Conservation (phyloP, 495 filamentous ascomycete genomes). For the Aspergillus saccharolyticus region DNA sequence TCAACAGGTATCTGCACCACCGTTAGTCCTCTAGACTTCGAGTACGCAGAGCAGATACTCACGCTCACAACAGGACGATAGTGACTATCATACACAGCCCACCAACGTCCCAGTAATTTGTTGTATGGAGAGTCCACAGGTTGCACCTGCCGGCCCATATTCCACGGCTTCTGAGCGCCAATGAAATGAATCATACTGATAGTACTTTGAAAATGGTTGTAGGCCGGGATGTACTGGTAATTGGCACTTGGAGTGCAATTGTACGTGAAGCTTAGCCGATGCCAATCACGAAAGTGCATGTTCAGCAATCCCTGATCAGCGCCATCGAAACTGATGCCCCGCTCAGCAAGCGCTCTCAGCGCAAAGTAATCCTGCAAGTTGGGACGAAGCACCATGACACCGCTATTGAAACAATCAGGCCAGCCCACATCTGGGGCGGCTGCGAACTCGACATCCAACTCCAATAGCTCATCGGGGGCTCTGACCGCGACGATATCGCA, state of each 20-base stretch:
- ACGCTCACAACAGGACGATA: slow-evolving; percentile 46
- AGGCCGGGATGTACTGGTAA: slow-evolving; percentile 94
- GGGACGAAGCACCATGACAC: slow-evolving; percentile 85
- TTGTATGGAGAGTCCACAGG: slow-evolving; percentile 63
- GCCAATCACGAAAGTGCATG: slow-evolving; percentile 83
- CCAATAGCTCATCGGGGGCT: slow-evolving; percentile 89
- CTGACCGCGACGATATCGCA: slow-evolving; percentile 81
- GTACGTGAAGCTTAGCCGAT: slow-evolving; percentile 89
- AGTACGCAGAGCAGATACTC: slow-evolving; percentile 6
- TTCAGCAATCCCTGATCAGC: slow-evolving; percentile 96
- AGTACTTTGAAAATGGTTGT: slow-evolving; percentile 81
- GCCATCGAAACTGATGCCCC: slow-evolving; percentile 91
- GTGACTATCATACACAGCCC: slow-evolving; percentile 86
- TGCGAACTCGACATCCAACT: slow-evolving; percentile 69
- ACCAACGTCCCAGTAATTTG: slow-evolving; percentile 80
- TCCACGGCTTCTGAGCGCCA: slow-evolving; percentile 87
- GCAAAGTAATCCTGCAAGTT: slow-evolving; percentile 85
- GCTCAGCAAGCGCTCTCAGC: slow-evolving; percentile 72
- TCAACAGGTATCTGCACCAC: neutral
- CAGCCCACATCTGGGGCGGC: slow-evolving; percentile 95
- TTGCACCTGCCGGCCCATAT: slow-evolving; percentile 55
- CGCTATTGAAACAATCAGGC: slow-evolving; percentile 98
- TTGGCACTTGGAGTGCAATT: slow-evolving; percentile 93
- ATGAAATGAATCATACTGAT: slow-evolving; percentile 94
- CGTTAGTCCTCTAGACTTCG: neutral